A percentile compares a stretch with the other conserved stretches of the same genome.
Evolutionary conservation across 495 filamentous ascomycete species (phyloP).

Genomic region (Melanomma pulvis-pyrius): DNA sequence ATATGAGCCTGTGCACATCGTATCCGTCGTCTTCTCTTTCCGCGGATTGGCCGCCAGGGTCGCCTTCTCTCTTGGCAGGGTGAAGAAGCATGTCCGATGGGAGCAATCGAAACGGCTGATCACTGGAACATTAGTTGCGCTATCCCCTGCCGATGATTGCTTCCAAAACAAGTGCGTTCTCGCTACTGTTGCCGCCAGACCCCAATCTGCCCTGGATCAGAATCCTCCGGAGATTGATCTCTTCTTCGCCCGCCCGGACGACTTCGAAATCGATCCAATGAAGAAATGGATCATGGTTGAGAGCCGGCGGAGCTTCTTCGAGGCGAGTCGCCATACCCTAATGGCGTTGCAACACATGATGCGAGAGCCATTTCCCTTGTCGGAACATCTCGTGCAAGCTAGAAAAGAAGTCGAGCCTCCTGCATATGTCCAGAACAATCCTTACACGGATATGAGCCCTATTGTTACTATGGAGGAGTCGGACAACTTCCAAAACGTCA

Average conservation of each 20-base stretch:
- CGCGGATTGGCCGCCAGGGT: slow-evolving; percentile 68
- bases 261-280: slow-evolving; percentile 69
- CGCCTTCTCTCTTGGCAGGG: slow-evolving; percentile 69
- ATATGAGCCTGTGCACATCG: slow-evolving; percentile 76
- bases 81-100: slow-evolving; percentile 75
- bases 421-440: slow-evolving; percentile 52
- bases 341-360: slow-evolving; percentile 73
- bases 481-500: slow-evolving; percentile 44
- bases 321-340: slow-evolving; percentile 72
- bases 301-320: slow-evolving; percentile 69
- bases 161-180: slow-evolving; percentile 70
- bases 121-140: slow-evolving; percentile 68
- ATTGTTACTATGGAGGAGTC: slow-evolving; percentile 38
- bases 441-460: slow-evolving; percentile 53
- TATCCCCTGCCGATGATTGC: slow-evolving; percentile 64
- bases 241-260: slow-evolving; percentile 64
- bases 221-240: slow-evolving; percentile 77
- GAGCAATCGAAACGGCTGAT: slow-evolving; percentile 72
- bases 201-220: slow-evolving; percentile 60
- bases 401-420: slow-evolving; percentile 54
- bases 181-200: slow-evolving; percentile 73
- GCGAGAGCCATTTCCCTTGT: slow-evolving; percentile 61
- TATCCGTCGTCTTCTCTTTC: slow-evolving; percentile 61
- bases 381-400: slow-evolving; percentile 61
- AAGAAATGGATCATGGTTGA: slow-evolving; percentile 80